Percentiles rank a stretch among this genome's conserved stretches.
Evolutionary conservation across 805 yeast genomes (phyloP).

Genomic region (baker's yeast (Saccharomyces cerevisiae)): DNA sequence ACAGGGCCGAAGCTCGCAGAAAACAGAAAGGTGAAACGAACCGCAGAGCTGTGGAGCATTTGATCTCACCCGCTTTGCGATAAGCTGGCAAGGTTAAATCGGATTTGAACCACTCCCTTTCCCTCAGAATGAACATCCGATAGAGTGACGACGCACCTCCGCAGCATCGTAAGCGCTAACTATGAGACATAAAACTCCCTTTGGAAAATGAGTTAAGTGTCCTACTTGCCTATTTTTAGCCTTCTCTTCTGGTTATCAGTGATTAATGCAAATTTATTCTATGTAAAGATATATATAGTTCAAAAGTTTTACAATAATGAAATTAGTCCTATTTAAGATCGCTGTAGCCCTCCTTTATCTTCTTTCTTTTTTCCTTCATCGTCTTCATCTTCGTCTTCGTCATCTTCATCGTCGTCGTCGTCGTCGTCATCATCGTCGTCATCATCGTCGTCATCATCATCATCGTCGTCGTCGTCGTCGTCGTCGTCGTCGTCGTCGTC

Average conservation of each 20-base stretch:
- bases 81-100: neutral
- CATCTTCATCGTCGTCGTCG: constrained; percentile 31
- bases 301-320: neutral
- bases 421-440: constrained; percentile 40
- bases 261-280: neutral
- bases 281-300: neutral
- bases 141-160: neutral
- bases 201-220: neutral
- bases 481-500: constrained; percentile 37
- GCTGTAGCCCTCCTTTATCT: constrained; percentile 1
- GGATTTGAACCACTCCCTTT: neutral
- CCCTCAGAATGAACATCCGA: neutral
- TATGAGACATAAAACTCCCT: neutral
- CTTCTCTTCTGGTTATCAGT: neutral
- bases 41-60: neutral
- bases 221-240: neutral
- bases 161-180: neutral
- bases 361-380: neutral
- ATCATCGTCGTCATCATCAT: constrained; percentile 32
- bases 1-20: neutral
- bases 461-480: constrained; percentile 37
- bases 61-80: neutral
- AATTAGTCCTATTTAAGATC: neutral
- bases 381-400: constrained; percentile 19
- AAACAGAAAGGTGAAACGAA: neutral